Base-by-base conservation (phyloP, 1,284 basidiomycete genomes). In the Cutaneotrichosporon cutaneum region DNA sequence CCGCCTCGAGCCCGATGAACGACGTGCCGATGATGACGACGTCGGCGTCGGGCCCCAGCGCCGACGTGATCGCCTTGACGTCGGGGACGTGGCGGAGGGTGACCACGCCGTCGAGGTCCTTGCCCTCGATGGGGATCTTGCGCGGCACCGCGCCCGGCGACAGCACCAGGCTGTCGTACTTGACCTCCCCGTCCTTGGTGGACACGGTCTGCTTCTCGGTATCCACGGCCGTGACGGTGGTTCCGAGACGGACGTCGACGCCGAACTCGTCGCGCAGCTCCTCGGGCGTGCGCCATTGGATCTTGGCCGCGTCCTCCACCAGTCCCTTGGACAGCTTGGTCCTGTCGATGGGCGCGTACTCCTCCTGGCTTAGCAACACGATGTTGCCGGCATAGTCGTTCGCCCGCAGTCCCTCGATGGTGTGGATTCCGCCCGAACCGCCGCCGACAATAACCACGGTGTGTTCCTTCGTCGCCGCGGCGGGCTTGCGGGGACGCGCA, bases 1-100 rank as follows among this genome's bases (percentile, higher is more conserved):
- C 91, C 11, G 92, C 82, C 77, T 98, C 94, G 89, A 97, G 92
- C 58, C 90, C 88, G 72, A 98, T 98, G 81, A 96, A 97, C 21
- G 89, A 91, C 35, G 88, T 90, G 1, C 94, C 94, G 66, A 96
- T 89, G 35, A 96, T 85, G 35, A 94, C 90, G 53, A 91, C 79
- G 58, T 86, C 84, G 72, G 90, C 89, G 30, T 89, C 89, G 71
- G 88, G 86, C 39, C 68, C 72, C 56, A 79, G 65, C 16, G 68
- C 66, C 48, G 83, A 83, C 68, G 89, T 89, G 66, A 96, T 88
- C 56, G 85, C 85, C 79, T 89, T 85, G 2, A 91, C 82, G 74
- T 95, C 90, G 36, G 84, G 79, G 39, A 94, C 81, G 10, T 83
- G 83, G 59, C 93, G 83, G 69, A 97, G 82, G 0, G 89, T 90